Evolutionary conservation across 495 filamentous ascomycete genomes (phyloP).

Genomic region (Hyaloscypha hepaticicola): DNA sequence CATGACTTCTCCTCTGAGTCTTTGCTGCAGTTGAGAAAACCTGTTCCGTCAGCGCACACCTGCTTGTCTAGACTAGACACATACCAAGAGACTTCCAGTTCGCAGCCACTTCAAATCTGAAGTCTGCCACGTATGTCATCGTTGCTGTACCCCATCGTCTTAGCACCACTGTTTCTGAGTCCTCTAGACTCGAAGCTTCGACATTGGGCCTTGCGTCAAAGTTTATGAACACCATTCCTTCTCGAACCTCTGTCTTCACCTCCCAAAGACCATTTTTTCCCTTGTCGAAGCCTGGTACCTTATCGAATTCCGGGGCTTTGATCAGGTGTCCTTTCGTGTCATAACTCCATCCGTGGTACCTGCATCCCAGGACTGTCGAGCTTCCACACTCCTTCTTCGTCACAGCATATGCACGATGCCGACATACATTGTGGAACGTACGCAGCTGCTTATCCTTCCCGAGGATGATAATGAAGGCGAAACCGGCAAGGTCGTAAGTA

Average conservation of each 20-base stretch:
- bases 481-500: conserved; percentile 46
- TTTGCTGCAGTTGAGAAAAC: background rate
- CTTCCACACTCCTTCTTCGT: conserved; percentile 46
- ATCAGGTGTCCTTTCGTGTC: conserved; percentile 53
- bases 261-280: conserved; percentile 50
- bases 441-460: conserved; percentile 52
- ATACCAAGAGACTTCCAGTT: conserved; percentile 46
- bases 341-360: conserved; percentile 66
- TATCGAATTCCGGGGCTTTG: conserved; percentile 58
- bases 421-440: conserved; percentile 57
- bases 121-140: conserved; percentile 39
- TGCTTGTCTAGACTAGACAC: background rate
- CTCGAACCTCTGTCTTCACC: conserved; percentile 37
- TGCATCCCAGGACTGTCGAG: conserved; percentile 52
- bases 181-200: conserved; percentile 19
- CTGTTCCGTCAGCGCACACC: background rate
- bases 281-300: conserved; percentile 55
- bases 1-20: background rate
- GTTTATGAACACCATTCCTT: conserved; percentile 45
- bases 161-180: conserved; percentile 4
- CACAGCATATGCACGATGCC: conserved; percentile 59
- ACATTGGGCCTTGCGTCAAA: conserved; percentile 35
- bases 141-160: conserved; percentile 17
- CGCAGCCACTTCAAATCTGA: conserved; percentile 40
- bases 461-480: conserved; percentile 47